A percentile compares a stretch with the other conserved stretches of the same genome.
Conservation (phyloP, 2,329 filamentous ascomycete genomes). For the Emydomyces testavorans region DNA sequence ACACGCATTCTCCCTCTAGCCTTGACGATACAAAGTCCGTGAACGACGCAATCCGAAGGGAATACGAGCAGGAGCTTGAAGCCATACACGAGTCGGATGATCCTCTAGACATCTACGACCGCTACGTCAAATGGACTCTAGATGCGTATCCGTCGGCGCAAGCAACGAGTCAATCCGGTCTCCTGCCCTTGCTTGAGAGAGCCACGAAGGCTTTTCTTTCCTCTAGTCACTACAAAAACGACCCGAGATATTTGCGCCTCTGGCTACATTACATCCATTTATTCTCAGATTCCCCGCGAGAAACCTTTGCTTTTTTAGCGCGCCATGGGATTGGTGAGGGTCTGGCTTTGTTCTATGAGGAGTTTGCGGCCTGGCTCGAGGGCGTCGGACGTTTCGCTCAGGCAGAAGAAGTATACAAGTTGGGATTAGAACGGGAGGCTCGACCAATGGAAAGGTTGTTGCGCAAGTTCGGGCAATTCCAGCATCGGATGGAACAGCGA, state of each 20-base stretch:
- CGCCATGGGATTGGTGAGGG: constrained; percentile 77
- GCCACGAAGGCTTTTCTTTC: constrained; percentile 82
- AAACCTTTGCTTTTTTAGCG: constrained; percentile 83
- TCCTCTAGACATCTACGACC: constrained; percentile 86
- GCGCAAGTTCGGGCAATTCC: constrained; percentile 87
- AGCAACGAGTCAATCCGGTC: constrained; percentile 79
- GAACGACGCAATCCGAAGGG: constrained; percentile 66
- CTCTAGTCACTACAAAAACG: constrained; percentile 84
- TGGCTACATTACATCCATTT: constrained; percentile 92
- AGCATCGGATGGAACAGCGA: constrained; percentile 60
- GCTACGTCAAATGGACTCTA: constrained; percentile 93
- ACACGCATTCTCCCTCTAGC: constrained; percentile 50
- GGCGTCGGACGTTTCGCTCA: constrained; percentile 71
- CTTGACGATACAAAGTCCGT: constrained; percentile 63
- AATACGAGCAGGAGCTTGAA: constrained; percentile 75
- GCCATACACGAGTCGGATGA: constrained; percentile 80
- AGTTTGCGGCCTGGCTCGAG: constrained; percentile 90
- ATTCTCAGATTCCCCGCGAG: constrained; percentile 84
- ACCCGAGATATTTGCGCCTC: constrained; percentile 80
- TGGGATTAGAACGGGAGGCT: constrained; percentile 82
- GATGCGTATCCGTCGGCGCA: constrained; percentile 91
- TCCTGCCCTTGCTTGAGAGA: constrained; percentile 78
- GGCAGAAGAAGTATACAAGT: constrained; percentile 83
- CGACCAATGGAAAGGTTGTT: constrained; percentile 67
- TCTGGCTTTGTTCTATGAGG: constrained; percentile 89